These are phyloP conservation scores for Diplodia corticola DNA, from an alignment of 2,329 filamentous ascomycete genomes.

Conservation along the genomic window DNA sequence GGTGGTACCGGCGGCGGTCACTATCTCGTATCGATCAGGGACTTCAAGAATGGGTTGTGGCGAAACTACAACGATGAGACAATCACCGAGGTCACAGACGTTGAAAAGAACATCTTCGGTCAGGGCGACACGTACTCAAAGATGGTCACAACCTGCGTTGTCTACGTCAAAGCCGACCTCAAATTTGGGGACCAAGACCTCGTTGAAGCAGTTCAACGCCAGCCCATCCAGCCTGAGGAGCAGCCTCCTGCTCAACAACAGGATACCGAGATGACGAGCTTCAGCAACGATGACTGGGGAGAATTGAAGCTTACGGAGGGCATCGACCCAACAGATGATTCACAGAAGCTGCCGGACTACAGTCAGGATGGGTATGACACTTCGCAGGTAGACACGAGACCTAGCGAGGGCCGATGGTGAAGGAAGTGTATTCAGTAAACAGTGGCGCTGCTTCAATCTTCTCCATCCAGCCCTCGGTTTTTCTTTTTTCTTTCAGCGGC, in stretches of 20 bases:
- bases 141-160: constrained; percentile 20
- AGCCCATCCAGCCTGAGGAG: not conserved
- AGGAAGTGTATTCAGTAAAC: not conserved
- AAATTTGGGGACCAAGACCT: constrained; percentile 8
- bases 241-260: not conserved
- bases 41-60: constrained; percentile 81
- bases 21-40: constrained; percentile 96
- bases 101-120: constrained; percentile 22
- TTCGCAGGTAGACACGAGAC: constrained; percentile 7
- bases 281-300: not conserved
- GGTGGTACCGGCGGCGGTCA: constrained; percentile 69
- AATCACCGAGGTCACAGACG: constrained; percentile 62
- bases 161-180: constrained; percentile 21
- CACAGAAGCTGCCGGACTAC: not conserved
- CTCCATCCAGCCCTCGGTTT: not conserved
- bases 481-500: not conserved
- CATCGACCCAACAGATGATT: not conserved
- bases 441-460: not conserved
- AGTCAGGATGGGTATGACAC: constrained; percentile 5
- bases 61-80: constrained; percentile 90
- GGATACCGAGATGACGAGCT: constrained; percentile 19
- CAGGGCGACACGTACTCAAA: constrained; percentile 14
- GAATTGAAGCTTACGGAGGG: not conserved
- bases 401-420: constrained; percentile 10
- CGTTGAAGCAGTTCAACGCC: constrained; percentile 15